phyloP scores from a whole-genome alignment of 495 filamentous ascomycete species.

The Oidiodendron maius region DNA sequence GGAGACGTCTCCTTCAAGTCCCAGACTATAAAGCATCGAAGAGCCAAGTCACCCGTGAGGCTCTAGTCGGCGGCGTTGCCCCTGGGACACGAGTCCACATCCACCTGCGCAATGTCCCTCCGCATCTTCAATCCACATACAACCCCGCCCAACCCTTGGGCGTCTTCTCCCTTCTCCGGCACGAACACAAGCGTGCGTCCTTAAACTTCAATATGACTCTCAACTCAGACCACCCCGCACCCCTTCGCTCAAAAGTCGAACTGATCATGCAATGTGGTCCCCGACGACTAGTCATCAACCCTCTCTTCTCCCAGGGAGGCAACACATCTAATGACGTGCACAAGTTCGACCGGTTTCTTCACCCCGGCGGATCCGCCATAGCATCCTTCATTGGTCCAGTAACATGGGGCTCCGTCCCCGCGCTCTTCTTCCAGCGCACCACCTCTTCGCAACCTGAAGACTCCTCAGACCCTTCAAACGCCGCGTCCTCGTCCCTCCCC shows the following conservation, averaged over 20 bases:
- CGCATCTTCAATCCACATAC: conserved; percentile 46
- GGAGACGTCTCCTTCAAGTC: conserved; percentile 76
- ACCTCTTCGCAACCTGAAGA: conserved; percentile 25
- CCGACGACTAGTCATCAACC: conserved; percentile 78
- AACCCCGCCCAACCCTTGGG: conserved; percentile 54
- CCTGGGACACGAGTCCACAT: conserved; percentile 77
- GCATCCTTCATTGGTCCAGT: conserved; percentile 86
- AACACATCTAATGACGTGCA: conserved; percentile 91
- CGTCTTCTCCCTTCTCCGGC: conserved; percentile 79
- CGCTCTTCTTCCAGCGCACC: conserved; percentile 73
- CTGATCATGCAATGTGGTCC: conserved; percentile 85
- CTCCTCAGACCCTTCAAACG: not conserved
- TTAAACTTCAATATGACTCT: conserved; percentile 83
- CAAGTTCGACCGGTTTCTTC: conserved; percentile 90
- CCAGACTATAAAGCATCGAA: conserved; percentile 77
- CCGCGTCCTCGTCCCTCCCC: conserved; percentile 2
- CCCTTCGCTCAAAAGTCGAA: conserved; percentile 84
- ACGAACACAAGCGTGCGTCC: conserved; percentile 89
- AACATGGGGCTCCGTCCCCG: conserved; percentile 86
- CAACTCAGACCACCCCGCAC: conserved; percentile 59
- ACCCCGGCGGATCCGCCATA: conserved; percentile 85
- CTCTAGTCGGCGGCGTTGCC: conserved; percentile 76
- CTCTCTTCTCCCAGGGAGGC: conserved; percentile 77
- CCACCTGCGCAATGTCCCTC: conserved; percentile 68
- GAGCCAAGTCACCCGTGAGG: conserved; percentile 68